Evolutionary conservation across 768 basidiomycete genomes (phyloP), one percentile per base, ranked within the genome.

Genomic region (Pleurotus pulmonarius): DNA sequence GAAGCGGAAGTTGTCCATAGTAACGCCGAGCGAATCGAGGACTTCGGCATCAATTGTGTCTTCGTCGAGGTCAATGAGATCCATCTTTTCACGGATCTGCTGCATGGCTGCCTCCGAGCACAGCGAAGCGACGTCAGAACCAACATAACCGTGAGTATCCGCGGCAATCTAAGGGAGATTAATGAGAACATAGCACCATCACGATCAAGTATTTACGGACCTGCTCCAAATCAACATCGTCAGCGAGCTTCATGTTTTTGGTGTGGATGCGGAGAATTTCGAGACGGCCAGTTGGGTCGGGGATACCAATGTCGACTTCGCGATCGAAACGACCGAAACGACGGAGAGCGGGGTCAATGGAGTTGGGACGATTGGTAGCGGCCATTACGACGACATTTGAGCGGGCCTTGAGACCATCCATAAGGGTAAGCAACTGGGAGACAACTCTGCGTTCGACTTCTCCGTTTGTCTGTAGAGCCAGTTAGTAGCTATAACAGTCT

Each of bases 91-190:
- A 70, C 97, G 92, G 61, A 99, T 99, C 71, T 99, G 97, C 77
- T 99, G 97, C 97, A 99, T 99, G 46, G 97, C 97, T 55, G 97
- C 97, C 70, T 99, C 97, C 2, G 97, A 98, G 72, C 97, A 99
- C 49, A 99, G 82, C 9, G 97, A 91, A 22, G 97, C 97, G 57
- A 99, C 70, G 80, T 99, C 97, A 38, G 97, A 97, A 70, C 97
- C 97, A 64, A 99, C 97, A 67, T 98, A 98, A 73, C 97, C 97
- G 70, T 99, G 97, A 5, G 97, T 99, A 70, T 99, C 97, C 51
- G 95, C 94, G 49, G 97, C 97, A 63, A 99, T 98, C 90, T 96
- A 70, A 2, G 45, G 43, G 52, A 25, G 37, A 12, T 40, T 24
- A n/a, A 16, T 53, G 40, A 37, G 26, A 52, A 49, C 16, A 29